Evolutionary conservation across 23 red algal species (phyloP).

Genomic region (Gracilaria domingensis): DNA sequence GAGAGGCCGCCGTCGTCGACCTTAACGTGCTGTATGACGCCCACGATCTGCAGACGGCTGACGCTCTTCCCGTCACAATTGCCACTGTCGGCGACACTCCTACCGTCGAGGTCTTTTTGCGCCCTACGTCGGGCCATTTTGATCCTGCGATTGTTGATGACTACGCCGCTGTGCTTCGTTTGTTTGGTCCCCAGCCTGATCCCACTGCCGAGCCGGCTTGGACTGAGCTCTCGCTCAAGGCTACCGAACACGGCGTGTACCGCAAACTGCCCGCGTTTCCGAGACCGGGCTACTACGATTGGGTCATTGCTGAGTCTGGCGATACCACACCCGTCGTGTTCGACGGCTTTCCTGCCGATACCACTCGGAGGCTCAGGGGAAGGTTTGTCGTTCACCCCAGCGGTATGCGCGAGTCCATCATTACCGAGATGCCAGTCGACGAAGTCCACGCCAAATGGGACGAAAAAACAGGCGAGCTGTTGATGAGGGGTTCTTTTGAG

Average conservation of each 20-base stretch:
- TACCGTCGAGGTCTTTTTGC: constrained; percentile 40
- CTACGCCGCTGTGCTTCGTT: constrained; percentile 33
- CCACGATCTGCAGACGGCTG: constrained; percentile 87
- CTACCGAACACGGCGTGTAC: constrained; percentile 36
- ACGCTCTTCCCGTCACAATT: constrained; percentile 86
- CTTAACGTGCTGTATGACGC: constrained; percentile 97
- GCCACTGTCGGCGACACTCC: constrained; percentile 76
- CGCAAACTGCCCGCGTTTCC: constrained; percentile 68
- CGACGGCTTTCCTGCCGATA: constrained; percentile 58
- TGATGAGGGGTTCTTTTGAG: constrained; percentile 83
- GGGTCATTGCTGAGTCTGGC: constrained; percentile 81
- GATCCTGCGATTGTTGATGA: constrained; percentile 13
- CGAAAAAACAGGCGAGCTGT: constrained; percentile 78
- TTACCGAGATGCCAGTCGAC: constrained; percentile 92
- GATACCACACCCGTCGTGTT: constrained; percentile 64
- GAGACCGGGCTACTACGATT: constrained; percentile 94
- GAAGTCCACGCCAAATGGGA: constrained; percentile 96
- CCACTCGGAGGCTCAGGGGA: constrained; percentile 71
- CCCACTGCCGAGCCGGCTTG: constrained; percentile 50
- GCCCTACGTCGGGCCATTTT: neutral
- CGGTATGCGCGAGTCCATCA: constrained; percentile 66
- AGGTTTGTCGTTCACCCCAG: constrained; percentile 94
- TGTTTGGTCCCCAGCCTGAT: constrained; percentile 79
- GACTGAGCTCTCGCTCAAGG: constrained; percentile 50
- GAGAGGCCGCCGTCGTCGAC: constrained; percentile 90